Evolutionary conservation across 805 yeast genomes (phyloP), one percentile per base, ranked within the genome.

Genomic region (Candida vaughaniae): DNA sequence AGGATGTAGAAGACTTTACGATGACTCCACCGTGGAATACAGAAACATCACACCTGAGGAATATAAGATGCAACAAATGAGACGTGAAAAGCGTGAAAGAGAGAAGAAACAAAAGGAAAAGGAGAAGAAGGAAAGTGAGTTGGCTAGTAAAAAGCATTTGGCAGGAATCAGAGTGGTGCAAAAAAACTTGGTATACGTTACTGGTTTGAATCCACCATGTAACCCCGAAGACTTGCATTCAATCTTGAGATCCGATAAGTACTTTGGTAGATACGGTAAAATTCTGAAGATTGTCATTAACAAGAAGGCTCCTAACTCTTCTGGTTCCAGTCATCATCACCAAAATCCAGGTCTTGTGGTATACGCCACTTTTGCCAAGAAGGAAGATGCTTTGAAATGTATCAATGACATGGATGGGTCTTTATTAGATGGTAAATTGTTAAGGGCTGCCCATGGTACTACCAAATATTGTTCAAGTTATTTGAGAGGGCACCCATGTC

Each of bases 91-190:
- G 56, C 80, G 82, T 47, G 96, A 91, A 51, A 75, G 82, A 47
- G 91, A 84, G 45, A 78, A 75, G 59, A 87, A 87, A 55, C 93
- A 84, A 60, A 75, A 81, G 45, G 99, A 93, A 58, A 86, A 88
- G 61, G 98, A 90, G 52, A 79, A 81, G 67, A 89, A 87, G 59
- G 97, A 91, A 55, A 82, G 83, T 43, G 98, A 90, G 54, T 81
- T 80, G 61, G 82, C 80, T 29, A 74, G 75, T 52, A 85, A 95
- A 63, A 87, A 85, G 56, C 96, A 90, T 60, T 73, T 93, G 49
- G 93, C 98, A 6, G 97, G 96, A 23, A 86, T 93, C 82, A 78
- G 99, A 48, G 99, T 93, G n/a, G 93, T 93, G 35, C 99, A 93
- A 65, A 95, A 93, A 70, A 93, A 93, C 60, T 71, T 93, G 55